Evolutionary conservation across 352 stramenopile genomes (phyloP).

Genomic region (Pythium monospermum): DNA sequence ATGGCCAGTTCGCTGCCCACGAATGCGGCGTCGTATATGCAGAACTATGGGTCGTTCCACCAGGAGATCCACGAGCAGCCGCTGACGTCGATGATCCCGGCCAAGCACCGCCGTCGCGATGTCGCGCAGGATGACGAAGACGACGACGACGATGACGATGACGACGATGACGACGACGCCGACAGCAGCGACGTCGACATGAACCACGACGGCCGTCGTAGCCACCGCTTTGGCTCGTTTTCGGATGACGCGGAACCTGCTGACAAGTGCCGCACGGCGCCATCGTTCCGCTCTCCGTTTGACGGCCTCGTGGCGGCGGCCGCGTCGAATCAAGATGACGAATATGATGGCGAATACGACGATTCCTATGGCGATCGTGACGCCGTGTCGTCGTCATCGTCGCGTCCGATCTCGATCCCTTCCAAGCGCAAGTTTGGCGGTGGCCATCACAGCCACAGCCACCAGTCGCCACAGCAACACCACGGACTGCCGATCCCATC

Average conservation of each 20-base stretch:
- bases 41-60: constrained; percentile 38
- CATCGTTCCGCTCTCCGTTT: constrained; percentile 55
- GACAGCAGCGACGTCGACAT: constrained; percentile 29
- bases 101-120: constrained; percentile 22
- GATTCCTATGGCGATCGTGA: no score
- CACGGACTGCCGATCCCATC: constrained; percentile 14
- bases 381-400: constrained; percentile 24
- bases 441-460: not conserved
- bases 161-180: constrained; percentile 31
- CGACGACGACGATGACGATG: constrained; percentile 43
- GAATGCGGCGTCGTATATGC: constrained; percentile 42
- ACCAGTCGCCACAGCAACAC: constrained; percentile 16
- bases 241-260: constrained; percentile 12
- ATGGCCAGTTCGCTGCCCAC: constrained; percentile 48
- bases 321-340: constrained; percentile 39
- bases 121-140: constrained; percentile 33
- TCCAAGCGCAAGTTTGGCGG: constrained; percentile 13
- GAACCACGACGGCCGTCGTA: no score
- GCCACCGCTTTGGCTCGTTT: no score
- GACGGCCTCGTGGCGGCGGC: constrained; percentile 66
- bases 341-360: constrained; percentile 29
- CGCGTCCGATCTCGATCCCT: constrained; percentile 62
- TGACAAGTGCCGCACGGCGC: no score
- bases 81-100: constrained; percentile 71
- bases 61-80: constrained; percentile 57